phyloP scores from a whole-genome alignment of 345 rosid species.

The Gossypium rotundifolium region DNA sequence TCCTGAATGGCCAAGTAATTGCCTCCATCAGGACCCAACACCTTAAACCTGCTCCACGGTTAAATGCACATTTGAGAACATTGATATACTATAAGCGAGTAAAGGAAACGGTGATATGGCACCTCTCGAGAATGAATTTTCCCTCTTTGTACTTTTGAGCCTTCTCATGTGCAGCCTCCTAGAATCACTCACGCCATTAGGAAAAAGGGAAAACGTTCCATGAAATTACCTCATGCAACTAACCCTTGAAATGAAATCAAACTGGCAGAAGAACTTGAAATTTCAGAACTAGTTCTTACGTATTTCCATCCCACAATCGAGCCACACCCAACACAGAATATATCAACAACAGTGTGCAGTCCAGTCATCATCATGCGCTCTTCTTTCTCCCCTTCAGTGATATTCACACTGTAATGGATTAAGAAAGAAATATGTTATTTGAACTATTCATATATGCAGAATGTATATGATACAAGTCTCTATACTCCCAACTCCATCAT shows the following conservation, averaged over 20 bases:
- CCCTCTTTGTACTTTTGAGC: conserved; percentile 75
- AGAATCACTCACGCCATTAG: conserved; percentile 10
- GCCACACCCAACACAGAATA: conserved; percentile 73
- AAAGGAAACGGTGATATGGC: conserved; percentile 2
- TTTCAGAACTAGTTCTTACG: conserved; percentile 32
- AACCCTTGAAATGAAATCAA: neutral
- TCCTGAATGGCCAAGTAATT: conserved; percentile 30
- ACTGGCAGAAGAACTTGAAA: neutral
- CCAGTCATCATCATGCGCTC: conserved; percentile 75
- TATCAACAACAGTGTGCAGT: conserved; percentile 73
- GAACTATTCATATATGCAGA: neutral
- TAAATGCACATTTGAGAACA: conserved; percentile 12
- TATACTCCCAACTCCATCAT: neutral
- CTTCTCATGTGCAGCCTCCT: conserved; percentile 58
- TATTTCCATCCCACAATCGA: conserved; percentile 86
- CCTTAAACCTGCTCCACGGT: conserved; percentile 50
- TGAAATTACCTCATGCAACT: conserved; percentile 11
- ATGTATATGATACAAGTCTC: neutral
- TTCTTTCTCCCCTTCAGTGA: conserved; percentile 55
- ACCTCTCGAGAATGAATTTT: conserved; percentile 74
- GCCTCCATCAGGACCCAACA: conserved; percentile 54
- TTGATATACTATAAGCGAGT: conserved; percentile 7
- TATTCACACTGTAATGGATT: conserved; percentile 44
- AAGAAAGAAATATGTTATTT: conserved; percentile 11
- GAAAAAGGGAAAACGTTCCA: conserved; percentile 16